Evolutionary conservation across 257 asterid species (phyloP).

Genomic region (Solanum arcanum): DNA sequence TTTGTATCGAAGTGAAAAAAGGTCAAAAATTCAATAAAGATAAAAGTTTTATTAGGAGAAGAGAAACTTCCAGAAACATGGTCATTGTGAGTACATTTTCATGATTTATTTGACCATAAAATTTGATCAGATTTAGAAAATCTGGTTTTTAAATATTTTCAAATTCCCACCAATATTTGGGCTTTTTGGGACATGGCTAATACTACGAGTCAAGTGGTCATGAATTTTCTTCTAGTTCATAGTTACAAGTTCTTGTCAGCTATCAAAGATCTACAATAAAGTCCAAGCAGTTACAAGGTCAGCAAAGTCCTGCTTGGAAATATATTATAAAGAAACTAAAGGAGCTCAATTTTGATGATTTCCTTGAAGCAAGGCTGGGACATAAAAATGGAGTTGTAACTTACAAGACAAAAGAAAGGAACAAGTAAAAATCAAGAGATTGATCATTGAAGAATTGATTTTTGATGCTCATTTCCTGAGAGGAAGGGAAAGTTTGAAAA

Average conservation of each 20-base stretch:
- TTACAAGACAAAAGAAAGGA: background rate
- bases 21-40: background rate
- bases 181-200: background rate
- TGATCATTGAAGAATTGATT: background rate
- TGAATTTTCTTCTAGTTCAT: background rate
- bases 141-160: background rate
- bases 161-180: background rate
- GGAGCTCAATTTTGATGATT: background rate
- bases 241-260: background rate
- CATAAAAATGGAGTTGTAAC: background rate
- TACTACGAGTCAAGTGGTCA: background rate
- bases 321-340: background rate
- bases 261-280: background rate
- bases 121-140: background rate
- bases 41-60: background rate
- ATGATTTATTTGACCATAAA: background rate
- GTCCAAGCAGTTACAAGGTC: background rate
- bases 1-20: background rate
- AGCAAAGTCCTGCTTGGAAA: background rate
- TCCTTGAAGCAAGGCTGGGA: background rate
- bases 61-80: background rate
- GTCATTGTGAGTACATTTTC: background rate
- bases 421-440: background rate
- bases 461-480: background rate
- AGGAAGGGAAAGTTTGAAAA: background rate